Evolutionary conservation across 345 rosid species (phyloP), one percentile per base, ranked within the genome.

Genomic region (Iberis pinnata): DNA sequence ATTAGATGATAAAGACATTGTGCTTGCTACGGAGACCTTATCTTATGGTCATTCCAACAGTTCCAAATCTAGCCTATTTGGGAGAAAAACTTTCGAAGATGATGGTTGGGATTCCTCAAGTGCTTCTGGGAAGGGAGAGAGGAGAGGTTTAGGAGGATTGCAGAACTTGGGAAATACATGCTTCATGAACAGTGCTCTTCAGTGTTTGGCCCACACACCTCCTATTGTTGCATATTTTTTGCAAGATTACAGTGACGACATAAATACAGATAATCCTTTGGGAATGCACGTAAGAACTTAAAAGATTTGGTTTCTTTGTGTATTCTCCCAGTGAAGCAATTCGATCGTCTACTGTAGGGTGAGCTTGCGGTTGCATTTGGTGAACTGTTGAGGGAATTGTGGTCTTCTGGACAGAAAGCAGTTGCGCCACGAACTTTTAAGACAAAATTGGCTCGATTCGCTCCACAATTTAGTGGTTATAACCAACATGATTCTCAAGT

Each of bases 401-500:
- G 98, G 97, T 88, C 94, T 49, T 78, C 95, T 5, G 98, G 98
- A 55, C 63, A 70, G 58, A 78, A 72, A 9, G 43, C 90, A 46
- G 60, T 88, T 65, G 81, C 95, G 36, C 98, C 98, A 14, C 96
- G 95, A 47, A 64, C 68, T 22, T 88, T 92, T 54, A 92, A 92
- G 70, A 95, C 90, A 61, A 92, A 83, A 68, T 78, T 92, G 67
- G 83, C 93, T 18, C 78, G 86, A 53, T 92, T 92, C 75, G 98
- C 98, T 66, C 96, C 98, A 14, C 98, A 92, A 39, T 92, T 92
- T 64, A 88, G 98, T 69, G 98, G 98, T 50, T 92, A 92, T 60
- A 92, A 88, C 69, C 98, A 92, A 77, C 96, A 92, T 60, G 98
- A 92, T 83, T 92, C 98, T 73, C 98, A 92, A 68, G 98, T 92